Evolutionary conservation across 2,329 filamentous ascomycete genomes (phyloP), one percentile per base, ranked within the genome.

Genomic region (Ophiocordyceps camponoti-saundersi): DNA sequence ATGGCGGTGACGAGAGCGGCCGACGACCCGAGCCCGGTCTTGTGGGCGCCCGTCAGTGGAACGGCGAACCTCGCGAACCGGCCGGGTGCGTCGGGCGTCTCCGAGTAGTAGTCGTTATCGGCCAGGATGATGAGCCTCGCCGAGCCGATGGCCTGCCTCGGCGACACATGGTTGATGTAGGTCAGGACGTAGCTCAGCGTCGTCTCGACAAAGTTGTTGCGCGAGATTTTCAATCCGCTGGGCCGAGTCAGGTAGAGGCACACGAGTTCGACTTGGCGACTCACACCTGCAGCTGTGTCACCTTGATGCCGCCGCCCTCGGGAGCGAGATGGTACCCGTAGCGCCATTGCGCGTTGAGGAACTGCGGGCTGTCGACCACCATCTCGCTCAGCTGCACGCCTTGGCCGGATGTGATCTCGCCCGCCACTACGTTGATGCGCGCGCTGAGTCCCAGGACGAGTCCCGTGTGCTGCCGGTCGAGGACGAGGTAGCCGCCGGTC

Each of bases 81-180:
- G 16, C 56, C 64, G 49, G 53, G 56, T 59, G 21, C 46, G 20
- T 49, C 46, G 10, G 61, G 59, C 18, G 69, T 59, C 48, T 62
- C 79, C 5, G 92, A 95, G 70, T 96, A 98, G 73, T 98, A 98
- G 68, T 93, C 86, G 59, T 92, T 89, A 66, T 95, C 88, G 50
- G 92, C 90, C 34, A 96, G 76, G 60, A 98, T 90, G 50, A 85
- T 88, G 61, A 96, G 77, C 15, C 78, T 78, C 29, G 82, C 67
- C 4, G 88, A 77, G 15, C 73, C 72, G 57, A 92, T 79, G 58
- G 65, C 73, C 54, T 66, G 62, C 36, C 57, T 54, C 6, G 65
- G 56, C 42, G 58, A 57, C 46, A 69, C 50, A 45, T 62, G 60
- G 61, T 71, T 62, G 66, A 86, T 80, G 65, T 95, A 95, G 47